Conservation (phyloP, 2,329 filamentous ascomycete species). For the Beauveria bassiana region DNA sequence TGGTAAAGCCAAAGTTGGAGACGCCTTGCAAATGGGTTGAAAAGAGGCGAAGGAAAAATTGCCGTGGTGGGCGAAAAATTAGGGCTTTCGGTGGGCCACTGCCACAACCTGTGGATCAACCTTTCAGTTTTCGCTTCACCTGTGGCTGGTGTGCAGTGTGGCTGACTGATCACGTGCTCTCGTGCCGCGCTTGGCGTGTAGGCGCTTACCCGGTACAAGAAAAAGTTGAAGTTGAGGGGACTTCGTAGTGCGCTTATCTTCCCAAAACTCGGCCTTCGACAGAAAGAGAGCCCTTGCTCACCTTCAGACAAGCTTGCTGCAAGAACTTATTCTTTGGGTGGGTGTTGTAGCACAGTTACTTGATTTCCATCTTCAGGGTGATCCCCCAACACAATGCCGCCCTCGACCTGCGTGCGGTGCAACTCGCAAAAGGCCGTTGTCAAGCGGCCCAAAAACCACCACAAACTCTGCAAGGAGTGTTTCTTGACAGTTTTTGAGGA, state of each 20-base stretch:
- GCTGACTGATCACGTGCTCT: slow-evolving; percentile 9
- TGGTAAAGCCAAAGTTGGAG: slow-evolving; percentile 21
- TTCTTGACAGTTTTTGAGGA: slow-evolving; percentile 85
- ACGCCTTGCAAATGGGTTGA: slow-evolving; percentile 23
- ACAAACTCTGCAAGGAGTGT: slow-evolving; percentile 85
- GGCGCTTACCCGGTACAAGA: slow-evolving; percentile 7
- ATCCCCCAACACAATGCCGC: slow-evolving; percentile 53
- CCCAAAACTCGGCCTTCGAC: background rate
- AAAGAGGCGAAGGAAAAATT: slow-evolving; percentile 22
- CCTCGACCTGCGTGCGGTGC: slow-evolving; percentile 69
- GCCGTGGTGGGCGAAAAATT: slow-evolving; percentile 29
- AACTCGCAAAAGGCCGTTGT: slow-evolving; percentile 73
- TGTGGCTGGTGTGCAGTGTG: slow-evolving; percentile 14
- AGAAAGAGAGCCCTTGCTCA: background rate
- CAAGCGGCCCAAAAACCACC: slow-evolving; percentile 87
- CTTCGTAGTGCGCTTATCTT: too few species aligned
- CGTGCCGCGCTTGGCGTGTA: background rate
- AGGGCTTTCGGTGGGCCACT: slow-evolving; percentile 24
- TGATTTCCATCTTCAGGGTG: background rate
- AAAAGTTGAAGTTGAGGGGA: background rate
- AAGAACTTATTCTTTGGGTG: too few species aligned
- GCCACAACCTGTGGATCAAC: slow-evolving; percentile 15
- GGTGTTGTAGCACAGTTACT: background rate
- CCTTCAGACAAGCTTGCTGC: background rate
- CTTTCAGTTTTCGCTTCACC: slow-evolving; percentile 7